Conservation (phyloP, 2,329 filamentous ascomycete genomes). For the Colletotrichum liaoningense region DNA sequence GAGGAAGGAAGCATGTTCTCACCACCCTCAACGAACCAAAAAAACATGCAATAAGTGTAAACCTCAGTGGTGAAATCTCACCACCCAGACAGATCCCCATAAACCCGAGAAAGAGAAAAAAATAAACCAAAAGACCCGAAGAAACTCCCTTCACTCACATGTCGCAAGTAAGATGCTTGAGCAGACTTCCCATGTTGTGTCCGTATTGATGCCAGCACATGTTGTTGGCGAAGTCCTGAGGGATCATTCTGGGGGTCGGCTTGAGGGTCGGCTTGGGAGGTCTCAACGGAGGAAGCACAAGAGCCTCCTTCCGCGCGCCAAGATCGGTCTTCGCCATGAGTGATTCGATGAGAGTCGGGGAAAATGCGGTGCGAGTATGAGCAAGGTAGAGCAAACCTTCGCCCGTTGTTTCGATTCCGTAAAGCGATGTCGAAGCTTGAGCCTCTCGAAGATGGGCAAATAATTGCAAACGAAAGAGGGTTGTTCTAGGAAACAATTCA, state of each 20-base stretch:
- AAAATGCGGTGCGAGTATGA: no score
- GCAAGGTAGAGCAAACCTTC: no score
- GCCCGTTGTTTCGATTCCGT: no score
- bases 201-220: not conserved
- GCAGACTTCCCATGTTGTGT: not conserved
- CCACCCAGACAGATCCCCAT: not conserved
- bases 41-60: not conserved
- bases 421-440: no score
- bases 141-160: not conserved
- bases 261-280: not conserved
- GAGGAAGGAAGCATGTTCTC: not conserved
- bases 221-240: not conserved
- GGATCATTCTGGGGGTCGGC: not conserved
- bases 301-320: not conserved
- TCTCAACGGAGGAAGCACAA: not conserved
- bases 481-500: not conserved
- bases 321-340: not conserved
- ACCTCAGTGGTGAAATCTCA: not conserved
- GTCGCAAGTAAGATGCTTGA: not conserved
- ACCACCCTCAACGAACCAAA: not conserved
- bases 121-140: not conserved
- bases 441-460: no score
- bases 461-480: no score
- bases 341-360: no score
- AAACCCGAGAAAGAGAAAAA: not conserved